phyloP scores from a whole-genome alignment of 495 filamentous ascomycete genomes.

The Stereocaulon alpinum region DNA sequence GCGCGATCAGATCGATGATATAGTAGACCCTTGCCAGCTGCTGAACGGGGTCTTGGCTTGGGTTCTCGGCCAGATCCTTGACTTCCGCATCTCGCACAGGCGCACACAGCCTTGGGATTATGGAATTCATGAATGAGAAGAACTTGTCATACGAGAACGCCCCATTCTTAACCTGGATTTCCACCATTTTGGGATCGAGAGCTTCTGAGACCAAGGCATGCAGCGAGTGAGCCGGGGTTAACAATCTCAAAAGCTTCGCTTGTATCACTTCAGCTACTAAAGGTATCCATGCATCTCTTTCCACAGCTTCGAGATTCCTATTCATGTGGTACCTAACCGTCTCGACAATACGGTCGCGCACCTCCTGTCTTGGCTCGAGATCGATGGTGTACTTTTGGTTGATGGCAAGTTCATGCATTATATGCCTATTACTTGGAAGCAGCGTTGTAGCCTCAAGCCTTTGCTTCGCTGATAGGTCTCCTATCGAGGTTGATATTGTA shows the following conservation, averaged over 20 bases:
- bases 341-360: conserved; percentile 42
- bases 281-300: conserved; percentile 67
- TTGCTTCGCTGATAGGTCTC: conserved; percentile 32
- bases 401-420: conserved; percentile 87
- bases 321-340: conserved; percentile 73
- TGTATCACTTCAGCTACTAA: conserved; percentile 78
- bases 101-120: conserved; percentile 90
- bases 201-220: conserved; percentile 75
- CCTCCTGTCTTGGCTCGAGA: conserved; percentile 38
- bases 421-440: conserved; percentile 70
- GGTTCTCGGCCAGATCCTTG: conserved; percentile 63
- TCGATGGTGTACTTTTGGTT: conserved; percentile 70
- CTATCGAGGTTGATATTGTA: conserved; percentile 29
- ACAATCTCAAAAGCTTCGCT: conserved; percentile 69
- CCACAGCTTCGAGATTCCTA: conserved; percentile 56
- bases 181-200: conserved; percentile 68
- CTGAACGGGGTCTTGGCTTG: conserved; percentile 68
- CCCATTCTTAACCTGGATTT: conserved; percentile 65
- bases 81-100: conserved; percentile 82
- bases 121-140: conserved; percentile 77
- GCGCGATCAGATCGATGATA: conserved; percentile 81
- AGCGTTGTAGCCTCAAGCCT: conserved; percentile 44
- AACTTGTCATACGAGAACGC: conserved; percentile 90
- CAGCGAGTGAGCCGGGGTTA: conserved; percentile 70
- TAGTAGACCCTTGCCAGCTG: conserved; percentile 73